phyloP scores from a whole-genome alignment of 768 basidiomycete genomes.

The Termitomyces sp. region DNA sequence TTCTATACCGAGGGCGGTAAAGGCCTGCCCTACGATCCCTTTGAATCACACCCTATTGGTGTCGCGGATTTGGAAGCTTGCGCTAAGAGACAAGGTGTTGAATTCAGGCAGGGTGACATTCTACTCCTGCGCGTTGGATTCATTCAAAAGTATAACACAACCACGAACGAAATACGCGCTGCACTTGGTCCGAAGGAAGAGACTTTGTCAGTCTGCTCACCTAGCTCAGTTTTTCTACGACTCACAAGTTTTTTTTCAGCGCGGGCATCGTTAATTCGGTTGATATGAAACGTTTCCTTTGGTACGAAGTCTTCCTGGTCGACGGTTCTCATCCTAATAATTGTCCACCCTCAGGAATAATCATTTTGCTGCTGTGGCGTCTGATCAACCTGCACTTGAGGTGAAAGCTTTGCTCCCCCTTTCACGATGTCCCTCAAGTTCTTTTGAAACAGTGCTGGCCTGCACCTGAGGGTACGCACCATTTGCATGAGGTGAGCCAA shows the following conservation, averaged over 20 bases:
- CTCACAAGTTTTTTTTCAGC: slow-evolving; percentile 22
- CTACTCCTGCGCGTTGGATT: slow-evolving; percentile 56
- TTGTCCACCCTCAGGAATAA: slow-evolving; percentile 45
- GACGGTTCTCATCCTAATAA: neutral
- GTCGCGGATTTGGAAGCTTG: slow-evolving; percentile 41
- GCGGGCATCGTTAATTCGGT: slow-evolving; percentile 62
- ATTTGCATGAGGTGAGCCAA: slow-evolving; percentile 51
- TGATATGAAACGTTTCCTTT: slow-evolving; percentile 66
- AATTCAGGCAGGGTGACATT: slow-evolving; percentile 55
- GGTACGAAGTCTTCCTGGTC: slow-evolving; percentile 26
- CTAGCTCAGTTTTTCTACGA: neutral
- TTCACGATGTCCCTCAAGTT: neutral
- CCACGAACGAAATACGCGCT: slow-evolving; percentile 37
- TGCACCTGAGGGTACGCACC: slow-evolving; percentile 28
- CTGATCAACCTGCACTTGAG: slow-evolving; percentile 63
- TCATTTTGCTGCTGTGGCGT: slow-evolving; percentile 64
- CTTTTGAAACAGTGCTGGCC: slow-evolving; percentile 43
- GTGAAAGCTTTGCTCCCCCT: slow-evolving; percentile 21
- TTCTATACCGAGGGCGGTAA: slow-evolving; percentile 36
- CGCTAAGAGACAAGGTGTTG: slow-evolving; percentile 51
- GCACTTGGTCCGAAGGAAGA: slow-evolving; percentile 34
- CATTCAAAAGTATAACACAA: slow-evolving; percentile 45
- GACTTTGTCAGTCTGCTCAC: slow-evolving; percentile 41
- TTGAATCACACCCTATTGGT: slow-evolving; percentile 45
- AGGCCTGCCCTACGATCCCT: slow-evolving; percentile 56